Evolutionary conservation across 306 rosid species (phyloP).

Genomic region (Castanopsis chinensis): DNA sequence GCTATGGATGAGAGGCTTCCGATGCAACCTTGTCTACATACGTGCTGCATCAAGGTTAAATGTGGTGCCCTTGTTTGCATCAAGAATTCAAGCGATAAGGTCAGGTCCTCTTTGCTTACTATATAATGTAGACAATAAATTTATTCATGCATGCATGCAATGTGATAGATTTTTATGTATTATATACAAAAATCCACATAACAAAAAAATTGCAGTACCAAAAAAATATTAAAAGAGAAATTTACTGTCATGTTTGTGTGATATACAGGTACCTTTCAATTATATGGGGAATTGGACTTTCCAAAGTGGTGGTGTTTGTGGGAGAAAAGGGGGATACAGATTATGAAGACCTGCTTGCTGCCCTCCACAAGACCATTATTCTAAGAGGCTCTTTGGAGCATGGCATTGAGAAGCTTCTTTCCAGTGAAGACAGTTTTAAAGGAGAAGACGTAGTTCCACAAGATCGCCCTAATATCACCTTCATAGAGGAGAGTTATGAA

Average conservation of each 20-base stretch:
- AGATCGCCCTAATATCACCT: constrained; percentile 56
- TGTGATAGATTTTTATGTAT: neutral
- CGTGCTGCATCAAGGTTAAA: constrained; percentile 61
- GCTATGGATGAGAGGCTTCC: constrained; percentile 79
- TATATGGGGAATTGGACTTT: constrained; percentile 77
- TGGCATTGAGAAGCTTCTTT: constrained; percentile 65
- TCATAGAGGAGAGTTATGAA: constrained; percentile 37
- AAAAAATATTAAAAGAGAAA: neutral
- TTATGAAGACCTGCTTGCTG: constrained; percentile 61
- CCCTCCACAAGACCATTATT: constrained; percentile 66
- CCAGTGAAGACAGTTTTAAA: constrained; percentile 45
- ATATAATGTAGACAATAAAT: neutral
- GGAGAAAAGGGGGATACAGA: constrained; percentile 86
- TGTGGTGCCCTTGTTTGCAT: constrained; percentile 66
- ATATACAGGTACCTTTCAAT: constrained; percentile 67
- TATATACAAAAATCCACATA: neutral
- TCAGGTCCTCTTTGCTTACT: constrained; percentile 20
- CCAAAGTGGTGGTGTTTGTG: constrained; percentile 53
- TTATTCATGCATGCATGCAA: neutral
- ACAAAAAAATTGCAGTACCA: neutral
- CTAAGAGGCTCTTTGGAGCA: constrained; percentile 49
- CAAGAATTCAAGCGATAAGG: constrained; percentile 81
- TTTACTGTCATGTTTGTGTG: constrained; percentile 5
- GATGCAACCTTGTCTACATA: constrained; percentile 69
- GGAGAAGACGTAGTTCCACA: constrained; percentile 50